These are phyloP conservation scores for Penicillium cataractarum DNA, from an alignment of 495 filamentous ascomycete species.

Conservation along the genomic window DNA sequence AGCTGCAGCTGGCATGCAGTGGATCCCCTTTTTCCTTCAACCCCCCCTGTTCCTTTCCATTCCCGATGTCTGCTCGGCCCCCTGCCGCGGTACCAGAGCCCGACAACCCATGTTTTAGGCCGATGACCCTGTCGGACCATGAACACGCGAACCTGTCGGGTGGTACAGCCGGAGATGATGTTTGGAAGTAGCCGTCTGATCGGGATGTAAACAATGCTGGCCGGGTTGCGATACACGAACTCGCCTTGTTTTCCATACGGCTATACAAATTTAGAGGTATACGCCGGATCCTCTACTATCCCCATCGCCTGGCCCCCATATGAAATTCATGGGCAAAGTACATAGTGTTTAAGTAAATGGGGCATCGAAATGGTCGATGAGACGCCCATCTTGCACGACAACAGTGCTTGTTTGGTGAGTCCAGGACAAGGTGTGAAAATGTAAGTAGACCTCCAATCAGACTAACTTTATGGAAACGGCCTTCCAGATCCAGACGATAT, in stretches of 20 bases:
- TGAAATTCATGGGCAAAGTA: neutral
- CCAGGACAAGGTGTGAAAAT: neutral
- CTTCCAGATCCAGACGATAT: neutral
- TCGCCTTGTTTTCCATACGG: neutral
- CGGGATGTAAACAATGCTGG: conserved; percentile 4
- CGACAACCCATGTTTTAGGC: conserved; percentile 8
- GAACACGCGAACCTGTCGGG: conserved; percentile 6
- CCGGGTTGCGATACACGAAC: neutral
- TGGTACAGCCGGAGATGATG: conserved; percentile 6
- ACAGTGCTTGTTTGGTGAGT: neutral
- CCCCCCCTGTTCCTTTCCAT: neutral
- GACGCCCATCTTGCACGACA: neutral
- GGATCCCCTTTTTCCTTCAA: neutral
- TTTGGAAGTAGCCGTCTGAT: neutral
- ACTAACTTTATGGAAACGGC: no score
- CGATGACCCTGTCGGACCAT: neutral
- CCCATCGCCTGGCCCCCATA: neutral
- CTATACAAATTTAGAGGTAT: neutral
- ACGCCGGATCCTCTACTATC: neutral
- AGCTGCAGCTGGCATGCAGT: neutral
- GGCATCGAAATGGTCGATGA: no score
- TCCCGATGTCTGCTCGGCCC: neutral
- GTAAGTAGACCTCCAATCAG: no score
- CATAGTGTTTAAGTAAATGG: no score
- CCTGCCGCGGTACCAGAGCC: conserved; percentile 7